Percentiles rank a stretch among this genome's conserved stretches.
These are phyloP conservation scores for Coelastrella sp. DNA, from an alignment of 139 green algal genomes.

Conservation along the genomic window DNA sequence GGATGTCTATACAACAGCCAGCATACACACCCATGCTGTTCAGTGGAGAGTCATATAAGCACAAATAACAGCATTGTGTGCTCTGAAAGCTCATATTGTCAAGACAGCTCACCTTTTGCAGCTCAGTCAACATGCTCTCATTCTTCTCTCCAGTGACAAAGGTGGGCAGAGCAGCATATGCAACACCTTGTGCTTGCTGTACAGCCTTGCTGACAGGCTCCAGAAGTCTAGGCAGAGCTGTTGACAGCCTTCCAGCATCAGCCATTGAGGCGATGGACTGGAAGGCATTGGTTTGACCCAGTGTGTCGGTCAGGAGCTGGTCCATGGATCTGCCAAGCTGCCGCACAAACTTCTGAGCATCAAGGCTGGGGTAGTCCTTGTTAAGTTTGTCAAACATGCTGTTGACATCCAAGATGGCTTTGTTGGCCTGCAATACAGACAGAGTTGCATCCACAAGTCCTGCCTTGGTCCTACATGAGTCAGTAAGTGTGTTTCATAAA, in stretches of 20 bases:
- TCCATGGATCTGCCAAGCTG: neutral
- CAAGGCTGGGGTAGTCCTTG: neutral
- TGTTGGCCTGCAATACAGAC: conserved; percentile 17
- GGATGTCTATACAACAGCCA: too few relatives aligned
- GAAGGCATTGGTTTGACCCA: conserved; percentile 6
- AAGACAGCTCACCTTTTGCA: neutral
- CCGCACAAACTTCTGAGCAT: neutral
- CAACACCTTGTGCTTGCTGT: neutral
- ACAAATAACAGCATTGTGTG: too few relatives aligned
- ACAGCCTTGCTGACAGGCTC: neutral
- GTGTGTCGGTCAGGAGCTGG: neutral
- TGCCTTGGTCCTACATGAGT: too few relatives aligned
- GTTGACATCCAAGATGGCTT: neutral
- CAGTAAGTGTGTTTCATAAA: too few relatives aligned
- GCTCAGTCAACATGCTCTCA: neutral
- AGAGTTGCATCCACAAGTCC: too few relatives aligned
- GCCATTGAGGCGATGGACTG: neutral
- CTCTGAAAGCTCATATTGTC: too few relatives aligned
- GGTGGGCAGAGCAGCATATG: neutral
- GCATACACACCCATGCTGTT: too few relatives aligned
- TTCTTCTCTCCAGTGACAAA: neutral
- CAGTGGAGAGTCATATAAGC: too few relatives aligned
- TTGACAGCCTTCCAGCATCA: neutral
- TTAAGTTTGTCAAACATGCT: neutral
- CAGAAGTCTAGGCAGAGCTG: neutral